Evolutionary conservation across 306 rosid genomes (phyloP), one percentile per base, ranked within the genome.

Genomic region (Acmispon strigosus): DNA sequence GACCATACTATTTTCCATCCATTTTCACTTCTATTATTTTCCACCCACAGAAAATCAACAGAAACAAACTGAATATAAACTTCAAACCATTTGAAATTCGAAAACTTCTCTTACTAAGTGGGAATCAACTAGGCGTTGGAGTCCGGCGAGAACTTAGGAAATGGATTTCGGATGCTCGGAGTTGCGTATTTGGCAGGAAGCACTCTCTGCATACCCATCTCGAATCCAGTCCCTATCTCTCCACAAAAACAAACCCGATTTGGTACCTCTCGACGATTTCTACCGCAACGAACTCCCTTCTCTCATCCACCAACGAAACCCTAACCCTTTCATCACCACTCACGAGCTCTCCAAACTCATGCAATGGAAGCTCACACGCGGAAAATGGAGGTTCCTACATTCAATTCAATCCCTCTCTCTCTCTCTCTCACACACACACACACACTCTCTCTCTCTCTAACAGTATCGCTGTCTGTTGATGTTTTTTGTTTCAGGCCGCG

Each of bases 341-440:
- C 13, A 82, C 7, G 96, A 90, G 58, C 98, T 94, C 81, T 83
- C 90, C 68, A 76, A 61, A 19, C 89, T 94, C 79, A 90, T 94
- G 97, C 92, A 82, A 42, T 93, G 96, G 96, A 93, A 90, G 85
- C 96, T 93, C 85, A 76, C 92, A 2, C 96, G 96, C 9, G 97
- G 98, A 0, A 90, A 94, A 77, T 90, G 96, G 96, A 83, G 98
- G 96, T 92, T 2, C 24, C 24, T 2, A 27, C n/a, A n/a, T n/a
- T n/a, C n/a, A n/a, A n/a, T n/a, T n/a, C n/a, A n/a, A n/a, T n/a
- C n/a, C n/a, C n/a, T n/a, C n/a, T n/a, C n/a, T n/a, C n/a, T n/a
- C n/a, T n/a, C n/a, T n/a, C n/a, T n/a, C n/a, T n/a, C n/a, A n/a
- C n/a, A n/a, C n/a, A n/a, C n/a, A n/a, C n/a, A n/a, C n/a, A n/a